Conservation (phyloP, 176 grass and related monocot genomes). For the sorghum (Sorghum bicolor) region DNA sequence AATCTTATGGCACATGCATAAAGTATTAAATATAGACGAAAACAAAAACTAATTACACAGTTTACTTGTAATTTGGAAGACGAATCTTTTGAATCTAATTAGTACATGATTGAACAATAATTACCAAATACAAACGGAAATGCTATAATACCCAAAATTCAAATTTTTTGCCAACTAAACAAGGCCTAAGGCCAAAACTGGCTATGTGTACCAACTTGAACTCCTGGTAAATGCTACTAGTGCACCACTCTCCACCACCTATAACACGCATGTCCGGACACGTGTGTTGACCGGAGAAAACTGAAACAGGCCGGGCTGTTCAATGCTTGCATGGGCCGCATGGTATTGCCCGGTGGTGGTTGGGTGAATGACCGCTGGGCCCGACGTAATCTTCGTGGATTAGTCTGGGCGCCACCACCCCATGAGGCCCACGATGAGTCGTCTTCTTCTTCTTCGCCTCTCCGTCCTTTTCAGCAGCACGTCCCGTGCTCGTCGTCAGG, state of each 20-base stretch:
- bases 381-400: slow-evolving; percentile 21
- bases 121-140: too few species aligned
- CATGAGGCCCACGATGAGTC: neutral
- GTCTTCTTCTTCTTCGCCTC: neutral
- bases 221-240: too few species aligned
- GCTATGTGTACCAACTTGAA: too few species aligned
- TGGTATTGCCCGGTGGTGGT: slow-evolving; percentile 34
- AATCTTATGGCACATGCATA: too few species aligned
- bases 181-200: too few species aligned
- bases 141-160: too few species aligned
- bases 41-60: too few species aligned
- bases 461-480: neutral
- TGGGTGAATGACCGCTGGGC: slow-evolving; percentile 37
- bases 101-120: too few species aligned
- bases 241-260: neutral
- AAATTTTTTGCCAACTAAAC: too few species aligned
- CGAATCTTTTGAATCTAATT: too few species aligned
- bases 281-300: neutral
- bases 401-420: neutral
- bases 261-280: neutral
- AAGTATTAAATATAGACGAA: too few species aligned
- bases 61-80: too few species aligned
- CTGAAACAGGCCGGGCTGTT: neutral
- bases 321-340: slow-evolving; percentile 14
- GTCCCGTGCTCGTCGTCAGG: neutral